Evolutionary conservation across 768 basidiomycete species (phyloP), one percentile per base, ranked within the genome.

Genomic region (Dentipellis fragilis): DNA sequence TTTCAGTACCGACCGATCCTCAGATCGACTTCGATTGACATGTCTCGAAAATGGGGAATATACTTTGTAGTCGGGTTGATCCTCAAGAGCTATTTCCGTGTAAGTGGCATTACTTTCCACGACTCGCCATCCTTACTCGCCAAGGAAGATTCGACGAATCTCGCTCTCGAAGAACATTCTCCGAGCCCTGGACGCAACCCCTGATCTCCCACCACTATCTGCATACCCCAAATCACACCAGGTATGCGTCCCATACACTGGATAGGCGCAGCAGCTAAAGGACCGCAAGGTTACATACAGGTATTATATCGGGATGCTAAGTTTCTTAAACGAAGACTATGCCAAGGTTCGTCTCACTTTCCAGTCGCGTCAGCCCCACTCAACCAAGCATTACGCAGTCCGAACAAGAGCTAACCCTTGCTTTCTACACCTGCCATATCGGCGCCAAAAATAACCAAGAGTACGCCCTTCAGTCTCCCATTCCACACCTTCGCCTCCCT

Each of bases 271-370:
- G 16, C 47, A 53, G 53, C 57, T 42, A 14, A 21, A 23, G 21
- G 56, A 57, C 60, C 57, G 57, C 45, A 72, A 93, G 88, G 92
- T 96, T 51, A 94, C 94, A 21, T 96, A 89, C 71, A 78, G 84
- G 58, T 99, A 95, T 74, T 97, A 97, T 66, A 71, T 96, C 49
- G 96, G 95, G 59, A 90, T 97, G 84, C 76, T 98, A 58, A 86
- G 83, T 65, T 97, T 98, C 71, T 69, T 97, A 58, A 90, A 90
- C 64, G 96, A 97, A 67, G 88, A 95, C 50, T 94, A 91, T 65
- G 75, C 73, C 39, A 92, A 92, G 73, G 91, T 86, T 49, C 35
- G 67, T 59, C 38, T 49, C 11, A n/a, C n/a, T 53, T 11, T 47
- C 52, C n/a, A 21, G 12, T 11, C 14, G 48, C 1, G 10, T 16